A percentile compares a stretch with the other conserved stretches of the same genome.
Evolutionary conservation across 331 rosid genomes (phyloP).

Genomic region (Acacia pycnantha): DNA sequence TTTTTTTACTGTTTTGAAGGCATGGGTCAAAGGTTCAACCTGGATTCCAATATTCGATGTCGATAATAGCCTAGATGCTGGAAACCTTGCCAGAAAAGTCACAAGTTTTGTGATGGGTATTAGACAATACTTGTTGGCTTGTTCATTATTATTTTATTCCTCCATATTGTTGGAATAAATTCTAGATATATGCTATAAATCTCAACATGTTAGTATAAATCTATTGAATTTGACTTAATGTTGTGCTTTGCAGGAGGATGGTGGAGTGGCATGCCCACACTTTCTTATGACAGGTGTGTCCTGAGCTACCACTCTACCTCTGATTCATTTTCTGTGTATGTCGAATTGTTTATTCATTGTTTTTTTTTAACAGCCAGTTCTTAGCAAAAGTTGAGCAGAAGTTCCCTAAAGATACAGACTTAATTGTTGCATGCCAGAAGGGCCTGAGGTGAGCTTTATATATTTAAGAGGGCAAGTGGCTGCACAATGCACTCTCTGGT

Average conservation of each 20-base stretch:
- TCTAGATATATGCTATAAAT: background rate
- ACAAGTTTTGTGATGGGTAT: conserved; percentile 81
- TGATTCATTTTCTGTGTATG: conserved; percentile 11
- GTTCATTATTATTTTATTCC: conserved; percentile 17
- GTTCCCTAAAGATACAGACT: conserved; percentile 77
- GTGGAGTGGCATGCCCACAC: conserved; percentile 95
- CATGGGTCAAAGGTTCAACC: conserved; percentile 88
- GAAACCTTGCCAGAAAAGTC: conserved; percentile 68
- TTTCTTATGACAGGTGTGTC: conserved; percentile 78
- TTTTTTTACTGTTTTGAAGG: conserved; percentile 57
- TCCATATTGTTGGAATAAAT: background rate
- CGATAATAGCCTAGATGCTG: conserved; percentile 52
- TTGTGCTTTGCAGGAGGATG: conserved; percentile 71
- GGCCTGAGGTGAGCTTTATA: conserved; percentile 69
- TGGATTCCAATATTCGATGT: conserved; percentile 92
- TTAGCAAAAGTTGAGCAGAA: conserved; percentile 69
- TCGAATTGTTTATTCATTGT: conserved; percentile 24
- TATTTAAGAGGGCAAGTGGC: conserved; percentile 1
- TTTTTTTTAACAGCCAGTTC: conserved; percentile 59
- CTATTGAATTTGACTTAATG: conserved; percentile 26
- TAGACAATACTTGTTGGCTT: conserved; percentile 23
- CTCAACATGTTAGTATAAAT: conserved; percentile 17
- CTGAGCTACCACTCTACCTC: background rate
- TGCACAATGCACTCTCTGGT: conserved; percentile 16
- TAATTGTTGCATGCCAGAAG: conserved; percentile 91